Base-by-base conservation (phyloP, 331 rosid genomes). In the Acacia pycnantha region DNA sequence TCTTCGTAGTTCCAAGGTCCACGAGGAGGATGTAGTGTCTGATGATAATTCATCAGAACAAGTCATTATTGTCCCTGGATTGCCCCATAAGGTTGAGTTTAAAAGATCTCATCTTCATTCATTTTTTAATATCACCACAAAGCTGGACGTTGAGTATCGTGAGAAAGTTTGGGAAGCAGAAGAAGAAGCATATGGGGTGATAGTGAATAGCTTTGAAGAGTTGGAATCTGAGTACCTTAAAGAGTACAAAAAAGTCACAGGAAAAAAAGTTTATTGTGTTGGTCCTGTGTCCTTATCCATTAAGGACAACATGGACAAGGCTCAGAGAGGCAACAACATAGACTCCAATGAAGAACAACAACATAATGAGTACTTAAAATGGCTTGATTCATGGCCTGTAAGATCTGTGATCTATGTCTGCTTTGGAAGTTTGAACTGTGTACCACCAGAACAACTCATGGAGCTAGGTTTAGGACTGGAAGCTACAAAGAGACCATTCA, bases 381-480 rank as follows among this genome's bases (percentile, higher is more conserved):
- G 89, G 87, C 87, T 84, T 58, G 82, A 84, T 77, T 24, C 72
- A 5, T 53, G 59, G 59, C 24, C 24, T 6, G 59, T 62, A 71
- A 86, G 54, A 31, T 26, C 64, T 74, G 85, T 83, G 2, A 40
- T 93, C 1, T 93, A 88, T 77, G 93, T 68, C 5, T 93, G 96
- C 67, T 86, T 93, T 54, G 97, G 96, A 76, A 93, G 91, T 84
- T 73, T 93, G 0, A 53, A 18, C 24, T 1, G 24, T 18, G 22
- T 53, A 4, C 10, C 24, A 18, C 59, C 59, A 16, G 59, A 53
- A 19, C 59, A 53, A 19, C 11, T 53, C 10, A 18, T 53, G 59
- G 97, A 93, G 84, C 88, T 93, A 9, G 96, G 86, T 13, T 64
- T 91, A 74, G 96, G 88, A 4, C 80, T 93, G 35, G 96, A 91